These are phyloP conservation scores for Calocybe gambosa DNA, from an alignment of 1,284 basidiomycete genomes.

Conservation along the genomic window DNA sequence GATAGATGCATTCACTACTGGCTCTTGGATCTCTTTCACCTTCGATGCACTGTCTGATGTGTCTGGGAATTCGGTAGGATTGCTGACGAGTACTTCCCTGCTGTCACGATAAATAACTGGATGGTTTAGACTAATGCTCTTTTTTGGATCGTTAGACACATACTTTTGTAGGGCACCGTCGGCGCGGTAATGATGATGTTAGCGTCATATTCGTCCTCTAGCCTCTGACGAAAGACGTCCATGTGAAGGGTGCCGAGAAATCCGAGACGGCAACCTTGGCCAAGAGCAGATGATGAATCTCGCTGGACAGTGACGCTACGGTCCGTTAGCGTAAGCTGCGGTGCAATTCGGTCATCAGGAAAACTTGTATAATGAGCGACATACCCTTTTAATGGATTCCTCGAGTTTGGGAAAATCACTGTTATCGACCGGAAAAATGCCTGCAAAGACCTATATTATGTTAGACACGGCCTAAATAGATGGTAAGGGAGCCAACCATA, in stretches of 20 bases:
- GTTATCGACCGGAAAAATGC: conserved; percentile 90
- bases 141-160: conserved; percentile 16
- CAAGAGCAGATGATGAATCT: conserved; percentile 91
- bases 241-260: conserved; percentile 96
- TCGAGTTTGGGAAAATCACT: conserved; percentile 92
- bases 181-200: conserved; percentile 90
- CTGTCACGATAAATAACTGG: conserved; percentile 67
- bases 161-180: conserved; percentile 88
- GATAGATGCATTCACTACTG: conserved; percentile 85
- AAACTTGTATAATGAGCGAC: conserved; percentile 17
- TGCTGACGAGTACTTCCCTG: conserved; percentile 71
- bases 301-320: conserved; percentile 88
- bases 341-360: conserved; percentile 1
- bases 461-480: background rate
- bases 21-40: conserved; percentile 79
- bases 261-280: conserved; percentile 92
- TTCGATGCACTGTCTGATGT: conserved; percentile 53
- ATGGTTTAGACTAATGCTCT: conserved; percentile 10
- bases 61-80: conserved; percentile 92
- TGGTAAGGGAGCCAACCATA: conserved; percentile 55
- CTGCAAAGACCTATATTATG: conserved; percentile 77
- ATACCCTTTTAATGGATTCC: conserved; percentile 88
- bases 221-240: conserved; percentile 93
- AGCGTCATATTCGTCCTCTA: conserved; percentile 95
- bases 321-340: conserved; percentile 79